A percentile compares a stretch with the other conserved stretches of the same genome.
phyloP scores from a whole-genome alignment of 352 stramenopile genomes.

The Detonula confervacea region DNA sequence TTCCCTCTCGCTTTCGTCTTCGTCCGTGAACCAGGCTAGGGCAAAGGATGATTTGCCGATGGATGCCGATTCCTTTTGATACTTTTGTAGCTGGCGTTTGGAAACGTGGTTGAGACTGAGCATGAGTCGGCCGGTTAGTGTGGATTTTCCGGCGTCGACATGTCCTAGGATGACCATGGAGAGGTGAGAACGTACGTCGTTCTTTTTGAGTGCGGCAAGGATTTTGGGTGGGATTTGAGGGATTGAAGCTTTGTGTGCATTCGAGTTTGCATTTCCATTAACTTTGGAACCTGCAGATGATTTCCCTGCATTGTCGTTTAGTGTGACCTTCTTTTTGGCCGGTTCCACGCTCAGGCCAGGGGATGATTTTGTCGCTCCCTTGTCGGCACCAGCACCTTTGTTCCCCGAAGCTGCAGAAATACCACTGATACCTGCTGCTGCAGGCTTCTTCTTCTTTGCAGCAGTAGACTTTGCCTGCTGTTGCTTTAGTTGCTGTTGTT shows the following conservation, averaged over 20 bases:
- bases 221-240: constrained; percentile 45
- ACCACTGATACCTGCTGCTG: background rate
- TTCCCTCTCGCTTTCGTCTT: constrained; percentile 87
- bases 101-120: constrained; percentile 88
- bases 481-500: constrained; percentile 46
- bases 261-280: constrained; percentile 19
- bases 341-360: constrained; percentile 32
- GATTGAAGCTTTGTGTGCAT: constrained; percentile 10
- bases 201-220: constrained; percentile 26
- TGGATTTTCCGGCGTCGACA: constrained; percentile 97
- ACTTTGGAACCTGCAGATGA: constrained; percentile 16
- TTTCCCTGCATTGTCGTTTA: constrained; percentile 1
- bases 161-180: constrained; percentile 97
- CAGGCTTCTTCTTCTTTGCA: background rate
- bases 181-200: constrained; percentile 65
- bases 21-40: constrained; percentile 90
- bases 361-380: constrained; percentile 21
- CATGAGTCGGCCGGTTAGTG: constrained; percentile 95
- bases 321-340: constrained; percentile 32
- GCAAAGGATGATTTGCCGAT: constrained; percentile 94
- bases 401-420: constrained; percentile 11
- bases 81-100: constrained; percentile 59
- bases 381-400: constrained; percentile 3
- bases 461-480: constrained; percentile 24
- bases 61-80: constrained; percentile 82